Evolutionary conservation across 2,329 filamentous ascomycete genomes (phyloP).

Genomic region (Fusarium neocosmosporiellum): DNA sequence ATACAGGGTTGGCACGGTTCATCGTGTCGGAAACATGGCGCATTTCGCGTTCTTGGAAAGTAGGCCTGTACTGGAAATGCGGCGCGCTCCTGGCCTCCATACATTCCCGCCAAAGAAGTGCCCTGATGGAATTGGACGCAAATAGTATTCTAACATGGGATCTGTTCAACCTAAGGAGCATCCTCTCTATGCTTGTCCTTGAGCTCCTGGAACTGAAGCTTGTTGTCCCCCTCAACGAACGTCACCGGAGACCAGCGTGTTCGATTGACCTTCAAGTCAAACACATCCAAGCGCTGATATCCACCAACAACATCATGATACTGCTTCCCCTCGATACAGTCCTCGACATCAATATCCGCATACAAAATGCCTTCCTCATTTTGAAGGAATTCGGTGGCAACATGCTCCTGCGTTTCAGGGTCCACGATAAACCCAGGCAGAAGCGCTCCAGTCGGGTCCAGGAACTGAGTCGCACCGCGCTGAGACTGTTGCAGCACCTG

Average conservation of each 20-base stretch:
- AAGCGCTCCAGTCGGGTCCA: slow-evolving; percentile 61
- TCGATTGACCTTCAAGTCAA: slow-evolving; percentile 61
- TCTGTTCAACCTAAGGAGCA: not conserved
- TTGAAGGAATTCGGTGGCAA: slow-evolving; percentile 53
- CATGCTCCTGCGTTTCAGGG: slow-evolving; percentile 19
- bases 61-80: too few species aligned
- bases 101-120: too few species aligned
- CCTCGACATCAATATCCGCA: slow-evolving; percentile 60
- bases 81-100: too few species aligned
- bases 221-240: slow-evolving; percentile 28
- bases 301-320: slow-evolving; percentile 67
- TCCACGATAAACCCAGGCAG: slow-evolving; percentile 52
- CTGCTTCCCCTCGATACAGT: slow-evolving; percentile 66
- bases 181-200: not conserved
- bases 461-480: slow-evolving; percentile 60
- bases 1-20: too few species aligned
- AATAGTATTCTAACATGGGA: too few species aligned
- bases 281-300: slow-evolving; percentile 66
- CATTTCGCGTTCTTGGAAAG: too few species aligned
- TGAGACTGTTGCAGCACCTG: slow-evolving; percentile 51
- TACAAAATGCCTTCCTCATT: slow-evolving; percentile 61
- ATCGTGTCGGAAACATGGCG: too few species aligned
- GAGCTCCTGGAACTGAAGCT: not conserved
- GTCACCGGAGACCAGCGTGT: slow-evolving; percentile 44
- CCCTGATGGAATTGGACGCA: too few species aligned